Evolutionary conservation across 345 rosid species (phyloP).

Genomic region (Eucalyptus pumila): DNA sequence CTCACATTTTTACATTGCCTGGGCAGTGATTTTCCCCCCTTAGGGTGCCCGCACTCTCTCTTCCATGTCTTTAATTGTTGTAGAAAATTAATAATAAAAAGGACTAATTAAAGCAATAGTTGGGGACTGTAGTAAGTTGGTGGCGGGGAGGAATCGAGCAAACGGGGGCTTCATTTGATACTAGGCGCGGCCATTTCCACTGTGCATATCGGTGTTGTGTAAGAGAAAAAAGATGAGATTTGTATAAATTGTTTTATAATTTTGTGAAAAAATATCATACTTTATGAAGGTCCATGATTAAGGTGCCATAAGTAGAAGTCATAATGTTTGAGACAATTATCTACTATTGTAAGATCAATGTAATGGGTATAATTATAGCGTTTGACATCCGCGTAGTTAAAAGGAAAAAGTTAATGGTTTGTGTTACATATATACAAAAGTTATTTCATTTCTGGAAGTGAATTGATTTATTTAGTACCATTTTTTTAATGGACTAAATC

Average conservation of each 20-base stretch:
- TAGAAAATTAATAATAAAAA: neutral
- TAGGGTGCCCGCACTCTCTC: neutral
- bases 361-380: neutral
- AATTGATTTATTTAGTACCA: neutral
- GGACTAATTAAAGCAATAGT: neutral
- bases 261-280: neutral
- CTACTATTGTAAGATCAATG: neutral
- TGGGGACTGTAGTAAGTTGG: neutral
- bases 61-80: neutral
- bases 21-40: neutral
- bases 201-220: neutral
- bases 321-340: neutral
- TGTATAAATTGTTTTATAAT: neutral
- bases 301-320: too few species aligned
- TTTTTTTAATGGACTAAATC: neutral
- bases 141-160: neutral
- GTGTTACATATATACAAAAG: neutral
- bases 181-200: accelerated
- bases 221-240: neutral
- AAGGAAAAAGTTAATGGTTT: neutral
- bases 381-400: neutral
- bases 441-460: neutral
- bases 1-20: neutral
- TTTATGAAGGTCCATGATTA: neutral
- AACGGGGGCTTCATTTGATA: neutral